Evolutionary conservation across 2,329 filamentous ascomycete genomes (phyloP).

Genomic region (Clarireedia sp.): DNA sequence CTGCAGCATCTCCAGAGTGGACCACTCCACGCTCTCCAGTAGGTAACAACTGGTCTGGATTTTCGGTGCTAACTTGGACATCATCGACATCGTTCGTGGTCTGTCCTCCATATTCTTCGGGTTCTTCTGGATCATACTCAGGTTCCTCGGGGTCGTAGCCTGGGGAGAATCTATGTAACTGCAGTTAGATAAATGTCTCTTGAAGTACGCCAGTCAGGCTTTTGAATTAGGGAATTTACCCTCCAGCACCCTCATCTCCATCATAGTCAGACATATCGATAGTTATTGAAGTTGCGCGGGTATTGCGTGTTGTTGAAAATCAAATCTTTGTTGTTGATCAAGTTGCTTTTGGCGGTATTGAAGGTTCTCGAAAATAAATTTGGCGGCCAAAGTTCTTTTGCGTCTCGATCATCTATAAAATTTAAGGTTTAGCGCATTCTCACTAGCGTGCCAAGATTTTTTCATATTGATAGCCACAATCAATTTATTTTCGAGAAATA

Average conservation of each 20-base stretch:
- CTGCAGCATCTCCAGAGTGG: constrained; percentile 53
- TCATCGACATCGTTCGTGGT: constrained; percentile 44
- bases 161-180: constrained; percentile 19
- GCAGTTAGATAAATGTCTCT: neutral
- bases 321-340: constrained; percentile 3
- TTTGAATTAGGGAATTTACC: constrained; percentile 1
- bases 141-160: constrained; percentile 50
- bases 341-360: neutral
- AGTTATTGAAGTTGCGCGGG: neutral
- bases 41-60: constrained; percentile 39
- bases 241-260: constrained; percentile 12
- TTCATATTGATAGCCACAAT: constrained; percentile 7
- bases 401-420: constrained; percentile 4
- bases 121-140: constrained; percentile 50
- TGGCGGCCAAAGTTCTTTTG: constrained; percentile 7
- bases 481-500: constrained; percentile 10
- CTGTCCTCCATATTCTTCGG: constrained; percentile 34
- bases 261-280: constrained; percentile 62
- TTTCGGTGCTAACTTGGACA: constrained; percentile 49
- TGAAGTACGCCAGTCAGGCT: neutral
- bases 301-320: neutral
- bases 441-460: constrained; percentile 21
- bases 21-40: constrained; percentile 38
- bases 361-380: constrained; percentile 19
- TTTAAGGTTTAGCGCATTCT: neutral